phyloP scores from a whole-genome alignment of 768 basidiomycete species.

The Gloeostereum incarnatum region DNA sequence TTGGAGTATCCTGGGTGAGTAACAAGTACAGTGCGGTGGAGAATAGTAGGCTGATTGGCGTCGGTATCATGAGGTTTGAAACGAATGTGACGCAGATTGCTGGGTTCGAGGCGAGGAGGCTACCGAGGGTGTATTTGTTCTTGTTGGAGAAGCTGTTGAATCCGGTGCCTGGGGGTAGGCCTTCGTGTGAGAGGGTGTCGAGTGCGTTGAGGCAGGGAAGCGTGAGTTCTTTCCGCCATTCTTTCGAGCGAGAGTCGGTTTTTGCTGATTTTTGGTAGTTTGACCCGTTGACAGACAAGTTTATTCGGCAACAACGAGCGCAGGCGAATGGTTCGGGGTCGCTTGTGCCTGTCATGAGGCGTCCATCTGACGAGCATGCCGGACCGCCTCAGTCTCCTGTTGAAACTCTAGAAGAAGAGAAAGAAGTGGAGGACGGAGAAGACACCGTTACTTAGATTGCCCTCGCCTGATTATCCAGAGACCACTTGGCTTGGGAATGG shows the following conservation, averaged over 20 bases:
- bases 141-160: conserved; percentile 67
- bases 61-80: conserved; percentile 11
- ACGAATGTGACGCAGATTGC: conserved; percentile 39
- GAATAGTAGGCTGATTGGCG: background rate
- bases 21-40: too few relatives aligned
- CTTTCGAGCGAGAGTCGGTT: conserved; percentile 16
- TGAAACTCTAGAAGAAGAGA: background rate
- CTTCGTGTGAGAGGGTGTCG: conserved; percentile 65
- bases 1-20: conserved; percentile 65
- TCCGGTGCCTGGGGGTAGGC: conserved; percentile 49
- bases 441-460: background rate
- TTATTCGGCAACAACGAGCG: background rate
- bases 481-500: background rate
- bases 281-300: conserved; percentile 1
- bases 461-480: background rate
- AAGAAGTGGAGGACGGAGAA: background rate
- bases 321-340: background rate
- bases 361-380: background rate
- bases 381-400: background rate
- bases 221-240: conserved; percentile 35
- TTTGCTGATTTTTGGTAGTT: conserved; percentile 17
- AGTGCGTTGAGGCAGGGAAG: conserved; percentile 60
- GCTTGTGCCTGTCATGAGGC: conserved; percentile 1
- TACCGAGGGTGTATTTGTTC: conserved; percentile 63
- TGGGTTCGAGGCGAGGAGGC: conserved; percentile 58